Conservation (phyloP, 768 basidiomycete species). For the Mycena filopes region DNA sequence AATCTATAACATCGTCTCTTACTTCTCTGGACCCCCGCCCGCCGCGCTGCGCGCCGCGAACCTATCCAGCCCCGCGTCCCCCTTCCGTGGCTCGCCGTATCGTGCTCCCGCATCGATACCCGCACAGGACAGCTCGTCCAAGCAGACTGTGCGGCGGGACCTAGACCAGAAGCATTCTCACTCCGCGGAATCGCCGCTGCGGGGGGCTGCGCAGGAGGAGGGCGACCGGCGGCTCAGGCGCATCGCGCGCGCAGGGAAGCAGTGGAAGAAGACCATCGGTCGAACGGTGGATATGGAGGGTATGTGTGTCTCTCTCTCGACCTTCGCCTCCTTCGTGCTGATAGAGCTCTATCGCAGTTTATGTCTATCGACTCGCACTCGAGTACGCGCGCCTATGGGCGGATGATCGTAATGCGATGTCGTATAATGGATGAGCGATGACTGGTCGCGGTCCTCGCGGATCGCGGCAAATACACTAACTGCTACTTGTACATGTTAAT, state of each 20-base stretch:
- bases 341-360: constrained; percentile 57
- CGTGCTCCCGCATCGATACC: neutral
- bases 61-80: constrained; percentile 51
- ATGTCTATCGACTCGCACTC: constrained; percentile 87
- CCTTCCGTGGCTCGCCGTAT: constrained; percentile 12
- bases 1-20: constrained; percentile 93
- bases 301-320: constrained; percentile 47
- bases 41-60: constrained; percentile 66
- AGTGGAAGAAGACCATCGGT: constrained; percentile 90
- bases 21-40: constrained; percentile 87
- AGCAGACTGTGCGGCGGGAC: neutral
- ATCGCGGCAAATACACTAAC: too few relatives aligned
- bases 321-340: constrained; percentile 1
- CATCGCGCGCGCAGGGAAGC: constrained; percentile 92
- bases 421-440: constrained; percentile 13
- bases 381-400: constrained; percentile 90
- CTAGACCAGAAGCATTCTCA: constrained; percentile 16
- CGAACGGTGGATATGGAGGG: constrained; percentile 93
- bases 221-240: constrained; percentile 79
- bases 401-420: constrained; percentile 85
- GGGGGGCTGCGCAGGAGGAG: constrained; percentile 48
- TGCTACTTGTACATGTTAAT: too few relatives aligned
- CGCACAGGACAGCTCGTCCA: neutral
- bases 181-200: constrained; percentile 43
- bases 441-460: too few relatives aligned